Evolutionary conservation across 2,329 filamentous ascomycete genomes (phyloP).

Genomic region (Pseudodiploospora longispora): DNA sequence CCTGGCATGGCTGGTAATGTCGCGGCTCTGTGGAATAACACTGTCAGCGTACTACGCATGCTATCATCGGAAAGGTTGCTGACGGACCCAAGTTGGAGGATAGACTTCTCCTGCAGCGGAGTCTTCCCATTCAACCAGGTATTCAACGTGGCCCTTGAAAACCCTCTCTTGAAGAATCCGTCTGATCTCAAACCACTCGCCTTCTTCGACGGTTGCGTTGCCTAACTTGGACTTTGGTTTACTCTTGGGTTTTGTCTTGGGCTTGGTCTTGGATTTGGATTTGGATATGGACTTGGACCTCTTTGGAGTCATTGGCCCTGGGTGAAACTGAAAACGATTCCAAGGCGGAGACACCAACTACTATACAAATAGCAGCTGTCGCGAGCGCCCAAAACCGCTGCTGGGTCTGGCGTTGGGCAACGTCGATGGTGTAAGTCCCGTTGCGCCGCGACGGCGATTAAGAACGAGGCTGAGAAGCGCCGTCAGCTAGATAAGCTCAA

Average conservation of each 20-base stretch:
- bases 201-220: constrained; percentile 12
- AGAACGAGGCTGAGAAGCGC: constrained; percentile 12
- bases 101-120: constrained; percentile 23
- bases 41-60: constrained; percentile 13
- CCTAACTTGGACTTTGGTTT: constrained; percentile 10
- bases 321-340: too few species aligned
- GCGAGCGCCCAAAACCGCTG: constrained; percentile 12
- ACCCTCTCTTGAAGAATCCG: constrained; percentile 27
- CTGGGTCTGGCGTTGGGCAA: constrained; percentile 20
- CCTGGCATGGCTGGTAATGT: constrained; percentile 23
- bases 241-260: constrained; percentile 7
- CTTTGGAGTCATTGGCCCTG: too few species aligned
- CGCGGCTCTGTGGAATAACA: constrained; percentile 13
- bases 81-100: constrained; percentile 25
- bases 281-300: too few species aligned
- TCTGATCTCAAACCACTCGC: constrained; percentile 27
- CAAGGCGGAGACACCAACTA: not conserved
- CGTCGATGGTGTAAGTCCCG: constrained; percentile 23
- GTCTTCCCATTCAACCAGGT: constrained; percentile 32
- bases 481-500: constrained; percentile 1
- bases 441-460: constrained; percentile 17
- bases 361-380: constrained; percentile 2
- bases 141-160: constrained; percentile 19
- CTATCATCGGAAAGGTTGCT: constrained; percentile 5
- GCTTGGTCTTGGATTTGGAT: too few species aligned